These are phyloP conservation scores for Venturiaceae sp. DNA, from an alignment of 2,329 filamentous ascomycete genomes.

Conservation along the genomic window DNA sequence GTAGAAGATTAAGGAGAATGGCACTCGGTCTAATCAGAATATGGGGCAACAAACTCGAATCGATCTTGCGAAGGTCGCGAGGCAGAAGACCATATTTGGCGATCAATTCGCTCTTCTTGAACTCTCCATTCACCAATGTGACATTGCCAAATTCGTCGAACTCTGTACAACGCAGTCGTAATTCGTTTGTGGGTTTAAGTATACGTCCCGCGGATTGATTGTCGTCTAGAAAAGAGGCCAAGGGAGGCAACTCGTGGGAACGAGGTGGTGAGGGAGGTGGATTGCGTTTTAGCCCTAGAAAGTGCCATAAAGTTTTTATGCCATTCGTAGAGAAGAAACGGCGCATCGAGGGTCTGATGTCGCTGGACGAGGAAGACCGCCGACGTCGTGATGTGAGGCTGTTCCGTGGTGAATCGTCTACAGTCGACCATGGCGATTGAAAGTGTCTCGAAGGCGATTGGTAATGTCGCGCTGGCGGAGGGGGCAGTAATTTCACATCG, in stretches of 20 bases:
- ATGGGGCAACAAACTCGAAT: constrained; percentile 89
- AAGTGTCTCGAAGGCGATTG: constrained; percentile 2
- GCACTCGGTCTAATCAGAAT: constrained; percentile 89
- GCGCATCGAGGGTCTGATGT: background rate
- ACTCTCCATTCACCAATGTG: constrained; percentile 87
- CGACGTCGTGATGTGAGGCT: background rate
- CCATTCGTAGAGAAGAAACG: constrained; percentile 6
- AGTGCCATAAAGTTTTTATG: background rate
- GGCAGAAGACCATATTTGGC: constrained; percentile 93
- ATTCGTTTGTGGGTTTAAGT: constrained; percentile 72
- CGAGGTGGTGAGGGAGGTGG: constrained; percentile 33
- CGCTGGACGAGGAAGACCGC: background rate
- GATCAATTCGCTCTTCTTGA: constrained; percentile 95
- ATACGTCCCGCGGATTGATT: constrained; percentile 55
- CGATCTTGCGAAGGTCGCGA: constrained; percentile 93
- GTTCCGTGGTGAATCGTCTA: background rate
- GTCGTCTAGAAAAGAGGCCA: constrained; percentile 46
- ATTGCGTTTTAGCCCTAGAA: constrained; percentile 16
- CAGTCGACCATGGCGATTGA: background rate
- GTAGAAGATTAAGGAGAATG: constrained; percentile 92
- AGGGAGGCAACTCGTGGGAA: constrained; percentile 48
- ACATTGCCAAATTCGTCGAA: constrained; percentile 89
- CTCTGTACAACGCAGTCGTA: constrained; percentile 85
- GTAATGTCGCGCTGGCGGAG: background rate
- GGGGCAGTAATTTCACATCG: constrained; percentile 4